Percentiles rank a stretch among this genome's conserved stretches.
Conservation (phyloP, 805 yeast species). For the Clavispora phyllophila region DNA sequence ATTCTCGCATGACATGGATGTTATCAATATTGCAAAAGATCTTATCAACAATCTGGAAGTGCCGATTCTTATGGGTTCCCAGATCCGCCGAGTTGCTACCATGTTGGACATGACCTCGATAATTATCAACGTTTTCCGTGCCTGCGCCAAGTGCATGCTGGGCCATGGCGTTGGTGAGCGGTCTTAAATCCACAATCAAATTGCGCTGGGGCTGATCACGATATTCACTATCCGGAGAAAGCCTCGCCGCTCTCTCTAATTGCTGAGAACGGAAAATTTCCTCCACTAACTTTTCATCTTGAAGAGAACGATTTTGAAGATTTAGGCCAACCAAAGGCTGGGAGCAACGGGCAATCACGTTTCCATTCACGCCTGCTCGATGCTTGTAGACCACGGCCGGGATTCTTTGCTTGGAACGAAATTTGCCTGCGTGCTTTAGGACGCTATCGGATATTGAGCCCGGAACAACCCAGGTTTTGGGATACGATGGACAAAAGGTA, state of each 20-base stretch:
- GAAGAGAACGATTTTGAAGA: conserved; percentile 73
- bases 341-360: conserved; percentile 81
- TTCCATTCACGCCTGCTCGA: conserved; percentile 47
- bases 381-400: conserved; percentile 81
- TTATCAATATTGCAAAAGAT: conserved; percentile 88
- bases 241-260: conserved; percentile 17
- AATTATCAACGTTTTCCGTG: conserved; percentile 86
- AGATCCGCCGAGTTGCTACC: background rate
- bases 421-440: conserved; percentile 76
- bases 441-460: conserved; percentile 74
- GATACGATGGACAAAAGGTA: conserved; percentile 71
- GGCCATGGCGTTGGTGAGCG: conserved; percentile 91
- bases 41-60: conserved; percentile 46
- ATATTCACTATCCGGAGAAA: conserved; percentile 18
- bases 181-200: conserved; percentile 85
- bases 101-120: conserved; percentile 36
- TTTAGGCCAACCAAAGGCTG: conserved; percentile 92
- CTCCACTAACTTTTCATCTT: conserved; percentile 77
- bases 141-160: conserved; percentile 99
- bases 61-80: background rate
- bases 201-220: conserved; percentile 41
- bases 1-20: conserved; percentile 91
- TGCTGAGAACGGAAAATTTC: conserved; percentile 68
- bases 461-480: conserved; percentile 66
- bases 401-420: conserved; percentile 77